phyloP scores from a whole-genome alignment of 805 yeast genomes.

The Candida verbasci region DNA sequence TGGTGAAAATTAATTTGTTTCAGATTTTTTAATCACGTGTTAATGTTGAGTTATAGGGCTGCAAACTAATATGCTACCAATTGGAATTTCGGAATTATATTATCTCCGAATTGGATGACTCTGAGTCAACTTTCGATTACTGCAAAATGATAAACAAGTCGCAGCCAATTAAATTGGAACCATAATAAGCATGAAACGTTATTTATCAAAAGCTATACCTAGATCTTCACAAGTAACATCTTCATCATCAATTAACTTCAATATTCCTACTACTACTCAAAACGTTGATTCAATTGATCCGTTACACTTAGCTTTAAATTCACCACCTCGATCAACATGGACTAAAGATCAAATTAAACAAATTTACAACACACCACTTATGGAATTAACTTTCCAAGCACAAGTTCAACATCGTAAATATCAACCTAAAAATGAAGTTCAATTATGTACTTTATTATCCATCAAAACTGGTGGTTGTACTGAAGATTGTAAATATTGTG shows the following conservation, averaged over 20 bases:
- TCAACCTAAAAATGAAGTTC: conserved; percentile 68
- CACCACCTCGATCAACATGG: conserved; percentile 43
- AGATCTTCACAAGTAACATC: neutral
- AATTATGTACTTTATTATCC: conserved; percentile 68
- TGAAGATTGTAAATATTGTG: conserved; percentile 78
- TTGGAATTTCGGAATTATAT: too few relatives aligned
- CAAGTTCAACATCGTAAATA: conserved; percentile 60
- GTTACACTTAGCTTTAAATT: conserved; percentile 13
- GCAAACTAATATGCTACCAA: conserved; percentile 3
- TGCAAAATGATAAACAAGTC: neutral
- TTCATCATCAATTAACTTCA: conserved; percentile 6
- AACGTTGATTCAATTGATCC: neutral
- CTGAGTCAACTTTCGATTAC: neutral
- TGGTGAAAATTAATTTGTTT: too few relatives aligned
- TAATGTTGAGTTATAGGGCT: neutral
- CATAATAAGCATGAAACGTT: conserved; percentile 2
- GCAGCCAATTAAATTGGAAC: conserved; percentile 1
- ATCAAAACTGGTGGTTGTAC: conserved; percentile 80
- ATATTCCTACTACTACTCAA: conserved; percentile 1
- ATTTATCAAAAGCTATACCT: neutral
- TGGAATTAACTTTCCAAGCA: conserved; percentile 56
- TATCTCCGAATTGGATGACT: too few relatives aligned
- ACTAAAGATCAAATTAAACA: conserved; percentile 53
- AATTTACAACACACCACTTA: conserved; percentile 62
- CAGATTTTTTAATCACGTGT: conserved; percentile 3